Percentiles rank a stretch among this genome's conserved stretches.
phyloP scores from a whole-genome alignment of 805 yeast species.

The Candida silvatica region DNA sequence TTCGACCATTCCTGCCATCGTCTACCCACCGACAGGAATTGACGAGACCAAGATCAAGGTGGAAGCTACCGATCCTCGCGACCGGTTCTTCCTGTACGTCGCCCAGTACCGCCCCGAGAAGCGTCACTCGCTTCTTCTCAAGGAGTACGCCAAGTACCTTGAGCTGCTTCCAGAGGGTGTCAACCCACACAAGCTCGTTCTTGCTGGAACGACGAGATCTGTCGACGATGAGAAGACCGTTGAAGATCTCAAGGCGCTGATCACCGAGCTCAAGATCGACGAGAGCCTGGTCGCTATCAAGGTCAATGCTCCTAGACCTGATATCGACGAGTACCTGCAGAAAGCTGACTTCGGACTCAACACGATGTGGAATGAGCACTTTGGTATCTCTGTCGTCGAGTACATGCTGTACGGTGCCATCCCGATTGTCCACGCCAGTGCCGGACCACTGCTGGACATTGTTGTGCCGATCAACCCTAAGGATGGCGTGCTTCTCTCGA shows the following conservation, averaged over 20 bases:
- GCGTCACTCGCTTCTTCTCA: slow-evolving; percentile 66
- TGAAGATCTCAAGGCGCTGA: slow-evolving; percentile 34
- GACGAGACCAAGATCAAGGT: slow-evolving; percentile 29
- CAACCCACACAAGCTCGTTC: slow-evolving; percentile 46
- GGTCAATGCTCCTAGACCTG: slow-evolving; percentile 66
- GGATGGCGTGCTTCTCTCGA: slow-evolving; percentile 14
- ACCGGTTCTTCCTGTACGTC: slow-evolving; percentile 43
- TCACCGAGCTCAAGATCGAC: slow-evolving; percentile 31
- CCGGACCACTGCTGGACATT: slow-evolving; percentile 89
- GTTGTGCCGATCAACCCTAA: slow-evolving; percentile 46
- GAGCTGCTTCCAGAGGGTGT: slow-evolving; percentile 2
- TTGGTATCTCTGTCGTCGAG: slow-evolving; percentile 96
- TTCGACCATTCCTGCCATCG: slow-evolving; percentile 29
- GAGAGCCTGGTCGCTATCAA: slow-evolving; percentile 27
- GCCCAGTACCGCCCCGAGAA: slow-evolving; percentile 97
- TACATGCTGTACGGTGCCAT: slow-evolving; percentile 78
- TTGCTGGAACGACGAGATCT: slow-evolving; percentile 82
- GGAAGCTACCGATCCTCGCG: slow-evolving; percentile 20
- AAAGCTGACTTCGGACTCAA: slow-evolving; percentile 71
- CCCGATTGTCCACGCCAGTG: slow-evolving; percentile 89
- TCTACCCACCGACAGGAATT: slow-evolving; percentile 90
- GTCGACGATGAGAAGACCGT: slow-evolving; percentile 57
- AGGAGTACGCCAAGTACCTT: slow-evolving; percentile 49
- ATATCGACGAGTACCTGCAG: slow-evolving; percentile 45
- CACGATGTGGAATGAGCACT: slow-evolving; percentile 99